Conservation (phyloP, 495 filamentous ascomycete species). For the Glutinoglossum americanum region DNA sequence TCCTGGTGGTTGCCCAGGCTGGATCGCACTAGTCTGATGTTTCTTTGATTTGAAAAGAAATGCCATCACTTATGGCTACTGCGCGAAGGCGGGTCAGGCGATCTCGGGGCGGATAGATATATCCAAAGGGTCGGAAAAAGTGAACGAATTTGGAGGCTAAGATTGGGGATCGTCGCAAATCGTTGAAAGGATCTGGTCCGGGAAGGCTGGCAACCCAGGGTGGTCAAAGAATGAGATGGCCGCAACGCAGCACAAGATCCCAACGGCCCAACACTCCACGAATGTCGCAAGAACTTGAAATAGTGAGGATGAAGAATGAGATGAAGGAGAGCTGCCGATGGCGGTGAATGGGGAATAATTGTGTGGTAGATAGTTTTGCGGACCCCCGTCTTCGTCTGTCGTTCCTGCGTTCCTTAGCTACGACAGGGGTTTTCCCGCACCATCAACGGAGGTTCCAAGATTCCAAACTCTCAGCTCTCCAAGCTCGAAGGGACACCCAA, state of each 20-base stretch:
- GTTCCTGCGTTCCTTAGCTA: conserved; percentile 1
- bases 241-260: background rate
- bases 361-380: background rate
- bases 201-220: background rate
- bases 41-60: conserved; percentile 58
- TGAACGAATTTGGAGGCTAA: conserved; percentile 6
- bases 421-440: background rate
- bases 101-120: conserved; percentile 99
- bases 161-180: conserved; percentile 8
- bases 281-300: background rate
- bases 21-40: conserved; percentile 20
- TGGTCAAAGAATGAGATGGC: background rate
- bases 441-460: background rate
- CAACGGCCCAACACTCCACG: background rate
- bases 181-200: background rate
- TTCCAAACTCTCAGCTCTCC: background rate
- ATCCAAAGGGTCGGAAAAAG: conserved; percentile 41
- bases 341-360: background rate
- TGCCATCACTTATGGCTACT: conserved; percentile 83
- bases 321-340: background rate
- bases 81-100: conserved; percentile 99
- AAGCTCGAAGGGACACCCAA: background rate
- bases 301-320: background rate
- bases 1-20: background rate
- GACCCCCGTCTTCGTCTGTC: background rate